These are phyloP conservation scores for Cladosporium oxysporum DNA, from an alignment of 2,329 filamentous ascomycete genomes.

Conservation along the genomic window DNA sequence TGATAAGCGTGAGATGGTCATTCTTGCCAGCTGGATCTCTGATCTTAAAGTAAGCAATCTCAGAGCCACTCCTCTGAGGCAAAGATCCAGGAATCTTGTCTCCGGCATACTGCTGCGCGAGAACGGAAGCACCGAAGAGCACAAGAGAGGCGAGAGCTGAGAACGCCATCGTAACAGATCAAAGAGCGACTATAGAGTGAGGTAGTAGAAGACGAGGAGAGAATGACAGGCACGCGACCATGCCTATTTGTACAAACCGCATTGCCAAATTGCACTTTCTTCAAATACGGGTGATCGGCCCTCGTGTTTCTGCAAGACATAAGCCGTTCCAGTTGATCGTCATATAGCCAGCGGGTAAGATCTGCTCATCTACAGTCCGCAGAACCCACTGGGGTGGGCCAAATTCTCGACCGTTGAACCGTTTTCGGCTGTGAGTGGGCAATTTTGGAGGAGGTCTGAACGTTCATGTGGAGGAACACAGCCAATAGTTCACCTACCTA, in stretches of 20 bases:
- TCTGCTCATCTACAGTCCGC: not conserved
- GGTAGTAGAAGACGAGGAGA: not conserved
- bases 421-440: not conserved
- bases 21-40: constrained; percentile 28
- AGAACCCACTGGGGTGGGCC: not conserved
- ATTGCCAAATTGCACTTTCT: not conserved
- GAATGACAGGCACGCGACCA: not conserved
- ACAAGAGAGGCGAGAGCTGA: not conserved
- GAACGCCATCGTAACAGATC: not conserved
- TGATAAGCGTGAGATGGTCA: constrained; percentile 33
- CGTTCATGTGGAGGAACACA: not conserved
- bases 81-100: constrained; percentile 27
- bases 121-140: not conserved
- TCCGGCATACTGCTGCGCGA: constrained; percentile 31
- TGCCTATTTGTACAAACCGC: not conserved
- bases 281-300: not conserved
- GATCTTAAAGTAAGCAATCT: constrained; percentile 38
- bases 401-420: constrained; percentile 1
- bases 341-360: not conserved
- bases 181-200: not conserved
- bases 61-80: constrained; percentile 25
- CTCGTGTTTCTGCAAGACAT: not conserved
- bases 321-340: constrained; percentile 1
- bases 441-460: not conserved
- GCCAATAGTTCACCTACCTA: not conserved